Base-by-base conservation (phyloP, 768 basidiomycete species). In the Suillus clintonianus region DNA sequence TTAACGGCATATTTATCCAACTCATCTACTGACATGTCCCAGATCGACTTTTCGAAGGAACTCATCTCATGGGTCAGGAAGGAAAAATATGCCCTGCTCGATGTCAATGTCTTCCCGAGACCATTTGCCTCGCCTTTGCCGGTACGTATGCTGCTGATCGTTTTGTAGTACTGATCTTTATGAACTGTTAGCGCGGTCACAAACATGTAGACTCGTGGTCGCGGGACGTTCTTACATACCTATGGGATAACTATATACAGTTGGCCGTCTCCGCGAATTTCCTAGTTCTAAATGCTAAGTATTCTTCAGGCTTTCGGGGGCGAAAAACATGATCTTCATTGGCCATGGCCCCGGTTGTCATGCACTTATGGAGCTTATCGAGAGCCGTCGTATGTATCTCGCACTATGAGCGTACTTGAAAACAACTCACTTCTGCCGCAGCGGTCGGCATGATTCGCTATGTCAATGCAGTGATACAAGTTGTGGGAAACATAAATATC, bases 211-310 rank as follows among this genome's bases (percentile, higher is more conserved):
- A 57, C 6, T 57, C 56, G 11, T 57, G 56, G 56, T 30, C 81
- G 9, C 81, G 75, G 55, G 86, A 91, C 34, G 77, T 96, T 27
- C 73, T 97, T 63, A 82, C 83, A 4, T 97, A 98, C 73, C 75
- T 99, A 13, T 99, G 97, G 97, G 97, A 99, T 75, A 97, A 98
- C 70, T 96, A 95, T 71, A 82, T 99, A 65, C 88, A 91, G 96
- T 97, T 69, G 64, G 91, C 74, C 19, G n/a, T 54, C 51, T 63
- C 48, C 45, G 47, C 65, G 0, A 53, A 14, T 61, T 22, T 34
- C 42, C 22, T 39, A n/a, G 14, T 14, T 14, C 32, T 58, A 54
- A 34, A 53, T 27, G 62, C 59, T 58, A 34, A 42, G 19, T 59
- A 55, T n/a, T 62, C 24, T 34, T 42, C 51, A 95, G 94, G 64